Base-by-base conservation (phyloP, 2,329 filamentous ascomycete species). In the Fusarium annulatum region DNA sequence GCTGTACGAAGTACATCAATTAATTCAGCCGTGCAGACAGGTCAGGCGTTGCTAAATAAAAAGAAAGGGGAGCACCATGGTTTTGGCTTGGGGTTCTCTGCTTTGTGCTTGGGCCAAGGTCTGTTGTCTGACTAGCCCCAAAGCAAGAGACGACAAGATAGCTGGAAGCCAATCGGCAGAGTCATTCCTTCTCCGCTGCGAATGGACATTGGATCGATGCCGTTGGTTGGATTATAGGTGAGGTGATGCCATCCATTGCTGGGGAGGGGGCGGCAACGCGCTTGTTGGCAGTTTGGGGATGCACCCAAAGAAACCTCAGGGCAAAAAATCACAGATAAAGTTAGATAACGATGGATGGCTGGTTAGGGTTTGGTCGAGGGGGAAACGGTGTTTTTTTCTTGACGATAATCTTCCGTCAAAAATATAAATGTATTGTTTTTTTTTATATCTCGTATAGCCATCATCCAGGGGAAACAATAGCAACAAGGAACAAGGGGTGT, bases 201-300 rank as follows among this genome's bases (percentile, higher is more conserved):
- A 62, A 46, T 58, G 30, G 55, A n/a, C 26, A 46, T 46, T 67
- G 61, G 62, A 49, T 41, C 34, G 34, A 48, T 53, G 39, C 58
- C 48, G 60, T 52, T 45, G 59, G 55, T 60, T 41, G 52, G 62
- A 49, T 68, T 68, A 34, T 23, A 43, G 63, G 72, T 75, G 64
- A 73, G 74, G 67, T 67, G 64, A 76, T 76, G 67, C 70, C 71
- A 72, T 64, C 60, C 60, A 63, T 61, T 68, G 42, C 53, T 59
- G 38, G 45, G 56, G 66, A 39, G 38, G 57, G 66, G 56, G 69
- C 72, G 64, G 68, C 63, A 76, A 61, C 67, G 73, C 67, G 65
- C 63, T 58, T 76, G 72, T 64, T 67, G 60, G 58, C 45, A 65
- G 61, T 67, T 67, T 64, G 63, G 62, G 64, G 61, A 74, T 61